Evolutionary conservation across 768 basidiomycete genomes (phyloP).

Genomic region (Lentinula sp.): DNA sequence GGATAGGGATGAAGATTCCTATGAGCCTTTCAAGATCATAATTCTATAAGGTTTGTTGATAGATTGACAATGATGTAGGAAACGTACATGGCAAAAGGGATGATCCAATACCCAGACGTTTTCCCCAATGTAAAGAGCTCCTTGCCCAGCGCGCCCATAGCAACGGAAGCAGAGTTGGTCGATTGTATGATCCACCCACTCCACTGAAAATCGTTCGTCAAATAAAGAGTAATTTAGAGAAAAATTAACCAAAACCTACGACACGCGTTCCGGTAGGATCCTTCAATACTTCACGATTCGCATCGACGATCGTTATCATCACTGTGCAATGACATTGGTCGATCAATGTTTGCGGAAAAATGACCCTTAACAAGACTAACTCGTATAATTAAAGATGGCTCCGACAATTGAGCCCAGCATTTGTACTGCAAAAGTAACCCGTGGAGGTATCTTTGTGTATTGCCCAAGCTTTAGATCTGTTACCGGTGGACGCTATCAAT

Average conservation of each 20-base stretch:
- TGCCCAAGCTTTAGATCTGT: conserved; percentile 47
- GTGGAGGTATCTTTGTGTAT: conserved; percentile 48
- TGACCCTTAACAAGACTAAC: conserved; percentile 17
- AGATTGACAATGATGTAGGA: not conserved
- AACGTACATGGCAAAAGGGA: conserved; percentile 41
- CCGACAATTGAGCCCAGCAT: conserved; percentile 46
- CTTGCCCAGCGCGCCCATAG: conserved; percentile 48
- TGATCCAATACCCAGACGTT: conserved; percentile 34
- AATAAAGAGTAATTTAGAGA: not conserved
- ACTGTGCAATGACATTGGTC: conserved; percentile 19
- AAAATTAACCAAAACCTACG: conserved; percentile 17
- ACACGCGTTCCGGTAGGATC: conserved; percentile 45
- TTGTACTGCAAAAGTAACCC: conserved; percentile 41
- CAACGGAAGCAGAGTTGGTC: conserved; percentile 48
- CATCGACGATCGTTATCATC: conserved; percentile 41
- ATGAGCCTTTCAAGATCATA: conserved; percentile 23
- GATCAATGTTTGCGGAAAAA: not conserved
- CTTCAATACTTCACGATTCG: conserved; percentile 37
- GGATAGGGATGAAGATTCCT: conserved; percentile 42
- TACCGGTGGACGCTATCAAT: not conserved
- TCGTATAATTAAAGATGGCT: conserved; percentile 45
- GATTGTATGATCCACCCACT: conserved; percentile 48
- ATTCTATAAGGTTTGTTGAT: not conserved
- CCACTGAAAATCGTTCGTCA: conserved; percentile 24
- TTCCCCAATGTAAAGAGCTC: conserved; percentile 47